Conservation (phyloP, 805 yeast genomes). For the Candida sithepensis region DNA sequence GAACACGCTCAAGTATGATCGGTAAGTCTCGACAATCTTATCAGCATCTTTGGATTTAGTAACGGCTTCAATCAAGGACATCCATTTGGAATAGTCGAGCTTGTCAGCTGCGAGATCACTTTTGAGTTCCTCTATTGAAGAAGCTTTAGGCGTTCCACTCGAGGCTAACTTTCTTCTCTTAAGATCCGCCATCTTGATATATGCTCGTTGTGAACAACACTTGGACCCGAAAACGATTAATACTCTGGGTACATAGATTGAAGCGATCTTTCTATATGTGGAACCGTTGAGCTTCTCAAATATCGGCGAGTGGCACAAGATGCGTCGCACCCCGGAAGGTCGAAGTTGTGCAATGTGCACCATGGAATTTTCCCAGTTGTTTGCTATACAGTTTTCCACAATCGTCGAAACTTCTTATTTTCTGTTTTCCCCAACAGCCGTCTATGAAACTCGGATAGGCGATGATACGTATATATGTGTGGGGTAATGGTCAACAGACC, state of each 20-base stretch:
- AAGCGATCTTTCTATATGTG: too few relatives aligned
- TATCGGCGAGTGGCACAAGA: too few relatives aligned
- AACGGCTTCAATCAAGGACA: constrained; percentile 44
- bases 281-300: too few relatives aligned
- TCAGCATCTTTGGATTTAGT: constrained; percentile 56
- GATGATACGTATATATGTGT: constrained; percentile 24
- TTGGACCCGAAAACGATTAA: too few relatives aligned
- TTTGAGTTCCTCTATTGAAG: constrained; percentile 52
- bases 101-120: constrained; percentile 50
- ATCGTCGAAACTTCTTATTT: not conserved
- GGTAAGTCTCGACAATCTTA: constrained; percentile 55
- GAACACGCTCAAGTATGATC: constrained; percentile 58
- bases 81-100: constrained; percentile 54
- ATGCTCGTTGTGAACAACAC: too few relatives aligned
- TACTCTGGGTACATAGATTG: too few relatives aligned
- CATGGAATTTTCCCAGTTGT: too few relatives aligned
- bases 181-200: not conserved
- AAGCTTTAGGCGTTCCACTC: constrained; percentile 29
- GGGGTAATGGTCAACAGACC: constrained; percentile 43
- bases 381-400: too few relatives aligned
- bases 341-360: too few relatives aligned
- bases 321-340: too few relatives aligned
- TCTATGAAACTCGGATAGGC: constrained; percentile 2
- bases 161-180: constrained; percentile 2
- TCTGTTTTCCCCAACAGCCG: not conserved